These are phyloP conservation scores for Plasmodium vivax DNA, from an alignment of 169 alveolate species.

Conservation along the genomic window DNA sequence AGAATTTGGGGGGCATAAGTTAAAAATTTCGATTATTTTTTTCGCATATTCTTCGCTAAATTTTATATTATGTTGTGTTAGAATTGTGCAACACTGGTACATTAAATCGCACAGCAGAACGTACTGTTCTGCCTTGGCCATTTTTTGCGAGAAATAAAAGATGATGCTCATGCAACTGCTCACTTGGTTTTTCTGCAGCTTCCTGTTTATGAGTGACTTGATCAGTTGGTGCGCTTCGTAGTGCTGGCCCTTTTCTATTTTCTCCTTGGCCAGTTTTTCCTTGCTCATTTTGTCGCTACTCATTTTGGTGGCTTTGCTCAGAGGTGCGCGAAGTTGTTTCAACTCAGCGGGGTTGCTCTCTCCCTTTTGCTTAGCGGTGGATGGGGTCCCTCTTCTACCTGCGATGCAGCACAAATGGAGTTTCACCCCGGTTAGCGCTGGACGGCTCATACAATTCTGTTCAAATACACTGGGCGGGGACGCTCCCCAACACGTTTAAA, in stretches of 20 bases:
- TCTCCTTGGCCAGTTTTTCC: slow-evolving; percentile 52
- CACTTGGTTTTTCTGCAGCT: slow-evolving; percentile 38
- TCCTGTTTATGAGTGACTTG: slow-evolving; percentile 52
- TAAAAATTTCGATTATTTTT: slow-evolving; percentile 65
- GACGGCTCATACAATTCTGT: not conserved
- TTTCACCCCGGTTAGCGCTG: not conserved
- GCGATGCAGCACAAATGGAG: not conserved
- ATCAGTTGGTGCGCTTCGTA: slow-evolving; percentile 74
- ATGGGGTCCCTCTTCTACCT: not conserved
- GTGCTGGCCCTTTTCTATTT: slow-evolving; percentile 40
- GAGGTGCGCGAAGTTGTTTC: not conserved
- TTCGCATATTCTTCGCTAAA: slow-evolving; percentile 50
- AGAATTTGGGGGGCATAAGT: slow-evolving; percentile 60
- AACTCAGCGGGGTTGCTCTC: not conserved
- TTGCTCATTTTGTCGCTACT: slow-evolving; percentile 4
- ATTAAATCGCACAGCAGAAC: slow-evolving; percentile 70
- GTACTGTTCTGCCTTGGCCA: slow-evolving; percentile 57
- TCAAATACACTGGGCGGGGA: not conserved
- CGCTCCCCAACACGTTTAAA: not conserved
- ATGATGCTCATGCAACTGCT: slow-evolving; percentile 16
- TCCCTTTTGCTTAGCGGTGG: not conserved
- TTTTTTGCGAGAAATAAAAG: slow-evolving; percentile 36
- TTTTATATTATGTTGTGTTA: slow-evolving; percentile 21
- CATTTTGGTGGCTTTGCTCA: not conserved
- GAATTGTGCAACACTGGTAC: slow-evolving; percentile 41